Evolutionary conservation across 345 rosid species (phyloP).

Genomic region (Kernera saxatilis): DNA sequence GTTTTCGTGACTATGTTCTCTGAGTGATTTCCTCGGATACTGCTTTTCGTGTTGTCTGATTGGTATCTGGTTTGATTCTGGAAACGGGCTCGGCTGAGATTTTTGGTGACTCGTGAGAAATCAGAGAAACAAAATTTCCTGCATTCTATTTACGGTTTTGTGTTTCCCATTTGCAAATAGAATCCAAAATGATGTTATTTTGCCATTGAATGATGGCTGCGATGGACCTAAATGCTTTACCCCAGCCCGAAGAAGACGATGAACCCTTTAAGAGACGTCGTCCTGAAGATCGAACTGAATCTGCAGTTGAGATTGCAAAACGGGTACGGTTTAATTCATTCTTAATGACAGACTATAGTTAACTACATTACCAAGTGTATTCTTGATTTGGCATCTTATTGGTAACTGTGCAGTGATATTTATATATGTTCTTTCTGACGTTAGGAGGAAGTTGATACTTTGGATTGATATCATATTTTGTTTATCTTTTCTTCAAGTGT

Average conservation of each 20-base stretch:
- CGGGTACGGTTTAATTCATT: slow-evolving; percentile 38
- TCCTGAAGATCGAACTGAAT: slow-evolving; percentile 43
- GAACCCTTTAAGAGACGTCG: slow-evolving; percentile 43
- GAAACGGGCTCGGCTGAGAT: no score
- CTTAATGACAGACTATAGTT: no score
- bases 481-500: background rate
- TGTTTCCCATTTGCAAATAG: no score
- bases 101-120: no score
- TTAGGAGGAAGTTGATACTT: background rate
- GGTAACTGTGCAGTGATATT: no score
- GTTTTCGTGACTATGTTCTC: no score
- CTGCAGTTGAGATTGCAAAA: slow-evolving; percentile 56
- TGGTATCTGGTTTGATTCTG: no score
- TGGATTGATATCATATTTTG: background rate
- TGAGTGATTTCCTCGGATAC: no score
- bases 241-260: slow-evolving; percentile 69
- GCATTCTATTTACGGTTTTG: no score
- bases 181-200: background rate
- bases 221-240: slow-evolving; percentile 71
- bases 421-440: no score
- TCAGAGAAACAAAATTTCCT: no score
- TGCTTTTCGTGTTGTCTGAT: no score
- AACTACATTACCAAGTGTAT: background rate
- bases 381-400: background rate
- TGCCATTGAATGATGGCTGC: slow-evolving; percentile 43